Conservation (phyloP, 1,139 yeast genomes). For the Yamadazyma buinensis region DNA sequence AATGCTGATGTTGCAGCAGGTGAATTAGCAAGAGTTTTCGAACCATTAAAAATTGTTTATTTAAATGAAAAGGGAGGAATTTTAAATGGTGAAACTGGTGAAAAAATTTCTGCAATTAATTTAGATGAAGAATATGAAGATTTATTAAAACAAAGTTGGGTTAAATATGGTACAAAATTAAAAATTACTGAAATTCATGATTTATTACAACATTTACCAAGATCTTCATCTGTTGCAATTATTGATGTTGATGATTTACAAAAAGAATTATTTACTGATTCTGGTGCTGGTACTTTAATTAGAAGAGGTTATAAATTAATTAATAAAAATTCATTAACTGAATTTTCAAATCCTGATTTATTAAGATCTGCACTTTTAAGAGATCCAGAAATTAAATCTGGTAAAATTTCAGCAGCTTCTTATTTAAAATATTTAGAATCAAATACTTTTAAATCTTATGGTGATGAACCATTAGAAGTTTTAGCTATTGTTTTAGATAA, state of each 20-base stretch:
- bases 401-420: conserved; percentile 73
- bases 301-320: conserved; percentile 93
- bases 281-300: conserved; percentile 98
- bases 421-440: conserved; percentile 72
- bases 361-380: conserved; percentile 73
- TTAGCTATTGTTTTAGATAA: conserved; percentile 67
- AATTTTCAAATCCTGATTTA: conserved; percentile 73
- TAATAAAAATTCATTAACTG: conserved; percentile 63
- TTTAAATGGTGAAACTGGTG: conserved; percentile 87
- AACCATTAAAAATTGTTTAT: conserved; percentile 94
- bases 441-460: conserved; percentile 69
- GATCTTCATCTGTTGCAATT: conserved; percentile 96
- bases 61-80: conserved; percentile 97
- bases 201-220: conserved; percentile 85
- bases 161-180: conserved; percentile 95
- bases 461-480: conserved; percentile 95
- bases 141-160: conserved; percentile 93
- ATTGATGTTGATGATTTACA: conserved; percentile 93
- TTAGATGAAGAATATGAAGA: conserved; percentile 94
- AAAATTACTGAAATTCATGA: conserved; percentile 96
- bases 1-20: conserved; percentile 99
- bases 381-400: conserved; percentile 71
- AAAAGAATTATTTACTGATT: conserved; percentile 94
- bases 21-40: conserved; percentile 92
- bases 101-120: conserved; percentile 84